Base-by-base conservation (phyloP, 495 filamentous ascomycete species). In the Bacidia gigantensis region DNA sequence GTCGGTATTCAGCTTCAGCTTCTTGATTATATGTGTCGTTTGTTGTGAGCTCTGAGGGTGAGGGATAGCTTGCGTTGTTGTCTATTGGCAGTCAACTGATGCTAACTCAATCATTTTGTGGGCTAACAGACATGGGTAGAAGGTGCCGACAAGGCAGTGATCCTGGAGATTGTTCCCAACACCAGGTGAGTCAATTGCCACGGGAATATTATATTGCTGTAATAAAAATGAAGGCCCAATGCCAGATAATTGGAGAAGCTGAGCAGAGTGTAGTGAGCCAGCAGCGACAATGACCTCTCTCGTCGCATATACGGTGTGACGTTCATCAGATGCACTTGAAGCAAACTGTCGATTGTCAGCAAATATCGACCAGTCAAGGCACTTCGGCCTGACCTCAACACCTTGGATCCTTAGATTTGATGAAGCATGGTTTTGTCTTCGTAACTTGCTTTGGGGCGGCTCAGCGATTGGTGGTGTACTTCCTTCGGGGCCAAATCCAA, bases 91-190 rank as follows among this genome's bases (percentile, higher is more conserved):
- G 18, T 43, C 10, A 26, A n/a, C n/a, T n/a, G n/a, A n/a, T n/a
- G n/a, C n/a, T n/a, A n/a, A n/a, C n/a, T n/a, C n/a, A n/a, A n/a
- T n/a, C n/a, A n/a, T n/a, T n/a, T n/a, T n/a, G n/a, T n/a, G n/a
- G n/a, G n/a, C n/a, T n/a, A n/a, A n/a, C n/a, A n/a, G n/a, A 62
- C 60, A 62, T 3, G 60, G 60, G 44, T 62, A 62, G 32, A 62
- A 62, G 2, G 60, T 62, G 3, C 60, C 60, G 10, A 65, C 61
- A 22, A 65, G 61, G 26, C 49, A 51, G 46, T 79, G 75, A 47
- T 81, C 77, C 51, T 81, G 77, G 52, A 80, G 72, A 54, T 80
- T 78, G 50, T 72, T 68, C 1, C 77, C 77, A 12, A 81, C 77
- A 3, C 75, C 71, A 0, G 75, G 72, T 0, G 77, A 58, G 50